Base-by-base conservation (phyloP, 805 yeast genomes). In the Suhomyces vadensis region DNA sequence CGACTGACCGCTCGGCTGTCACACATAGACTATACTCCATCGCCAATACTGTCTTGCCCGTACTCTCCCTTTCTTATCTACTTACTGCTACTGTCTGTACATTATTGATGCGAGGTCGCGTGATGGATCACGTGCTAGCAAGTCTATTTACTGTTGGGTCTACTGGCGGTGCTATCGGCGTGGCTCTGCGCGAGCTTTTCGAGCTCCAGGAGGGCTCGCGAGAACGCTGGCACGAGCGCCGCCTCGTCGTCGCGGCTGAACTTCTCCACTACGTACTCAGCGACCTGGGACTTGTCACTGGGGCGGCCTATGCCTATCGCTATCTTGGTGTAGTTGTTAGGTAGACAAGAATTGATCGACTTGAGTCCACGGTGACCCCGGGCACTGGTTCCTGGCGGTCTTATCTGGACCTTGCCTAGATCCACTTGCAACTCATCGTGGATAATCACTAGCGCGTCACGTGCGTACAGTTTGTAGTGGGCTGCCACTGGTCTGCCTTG, bases 301-400 rank as follows among this genome's bases (percentile, higher is more conserved):
- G 91, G 85, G 43, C 86, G 69, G 1, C 88, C 95, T 11, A 91
- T 85, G 0, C 97, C 97, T 6, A 90, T 70, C 13, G 85, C 79
- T 10, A 90, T 57, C 40, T 87, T 78, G n/a, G 79, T 73, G 56
- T 83, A 87, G 13, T 69, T 72, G 26, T 71, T 69, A 0, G 83
- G 83, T 27, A 76, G 60, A 17, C 46, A 33, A 5, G 60, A 51
- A 35, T 74, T 75, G 3, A 91, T 74, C 31, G 85, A 78, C 48
- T 75, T 75, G 21, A 91, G 69, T 0, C 97, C 97, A 57, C 88
- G 89, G 56, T 91, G 98, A 0, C 96, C 97, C 36, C 94, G 70
- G 11, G 82, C 73, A 35, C 87, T 78, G 0, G 84, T 71, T 1
- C 79, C 77, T 10, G 81, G 82, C 13, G 66, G 69, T 37, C 92